Conservation (phyloP, 441 rosid genomes). For the Pelargonium fulgidum region DNA sequence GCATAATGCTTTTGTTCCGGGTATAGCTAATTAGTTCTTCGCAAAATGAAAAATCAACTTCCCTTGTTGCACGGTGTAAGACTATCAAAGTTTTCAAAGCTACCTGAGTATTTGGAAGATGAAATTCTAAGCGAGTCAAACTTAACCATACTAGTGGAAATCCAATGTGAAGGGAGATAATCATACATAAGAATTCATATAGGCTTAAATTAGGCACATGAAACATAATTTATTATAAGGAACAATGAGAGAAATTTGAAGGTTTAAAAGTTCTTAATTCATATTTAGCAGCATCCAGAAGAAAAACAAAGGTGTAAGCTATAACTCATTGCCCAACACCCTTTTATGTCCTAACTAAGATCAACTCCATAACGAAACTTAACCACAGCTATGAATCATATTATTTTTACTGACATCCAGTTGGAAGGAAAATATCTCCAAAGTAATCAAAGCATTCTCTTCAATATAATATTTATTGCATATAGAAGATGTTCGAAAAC, state of each 20-base stretch:
- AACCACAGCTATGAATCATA: neutral
- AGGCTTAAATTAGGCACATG: neutral
- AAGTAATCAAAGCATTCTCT: neutral
- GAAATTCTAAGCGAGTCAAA: conserved; percentile 5
- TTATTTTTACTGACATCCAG: neutral
- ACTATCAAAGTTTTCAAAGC: conserved; percentile 43
- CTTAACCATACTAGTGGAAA: neutral
- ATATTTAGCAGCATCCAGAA: neutral
- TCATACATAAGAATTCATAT: neutral
- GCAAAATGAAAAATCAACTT: conserved; percentile 30
- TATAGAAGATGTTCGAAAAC: neutral
- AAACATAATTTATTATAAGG: neutral
- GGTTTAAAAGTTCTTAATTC: neutral
- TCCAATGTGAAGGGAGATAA: neutral
- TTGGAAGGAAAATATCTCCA: neutral
- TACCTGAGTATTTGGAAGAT: conserved; percentile 30
- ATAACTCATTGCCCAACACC: neutral
- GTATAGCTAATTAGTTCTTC: conserved; percentile 27
- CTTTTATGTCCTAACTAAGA: neutral
- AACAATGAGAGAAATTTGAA: neutral
- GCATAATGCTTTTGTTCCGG: conserved; percentile 21
- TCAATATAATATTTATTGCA: neutral
- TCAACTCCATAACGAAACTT: neutral
- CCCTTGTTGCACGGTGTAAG: conserved; percentile 36
- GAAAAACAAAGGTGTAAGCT: neutral